Evolutionary conservation across 2,329 filamentous ascomycete species (phyloP), one percentile per base, ranked within the genome.

Genomic region (Talaromyces verruculosus): DNA sequence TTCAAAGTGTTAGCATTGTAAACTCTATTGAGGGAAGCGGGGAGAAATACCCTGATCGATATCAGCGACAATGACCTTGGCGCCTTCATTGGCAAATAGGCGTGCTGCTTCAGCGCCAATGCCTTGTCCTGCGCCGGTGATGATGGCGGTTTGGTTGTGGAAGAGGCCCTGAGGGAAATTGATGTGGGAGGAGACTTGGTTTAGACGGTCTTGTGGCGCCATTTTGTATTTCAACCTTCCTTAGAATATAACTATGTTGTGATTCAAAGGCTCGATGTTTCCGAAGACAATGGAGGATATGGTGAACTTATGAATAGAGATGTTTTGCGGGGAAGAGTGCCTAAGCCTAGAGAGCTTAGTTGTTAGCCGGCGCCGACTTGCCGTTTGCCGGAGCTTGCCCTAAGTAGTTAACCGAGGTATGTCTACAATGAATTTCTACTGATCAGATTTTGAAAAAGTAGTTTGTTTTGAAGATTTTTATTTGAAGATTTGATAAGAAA

Each of bases 81-180:
- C 92, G 28, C 93, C 93, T 78, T 97, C 92, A 67, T 93, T 94
- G 13, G 91, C 92, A 73, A 96, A 96, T 2, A 96, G 80, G 10
- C 88, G 84, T 7, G 92, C 92, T 37, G 89, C 85, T 80, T 96
- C 93, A 33, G 92, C 93, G 28, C 92, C 93, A 76, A 96, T 96
- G 67, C 93, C 93, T 77, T 96, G 92, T 8, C 91, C 92, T 19
- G 89, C 88, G 53, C 92, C 92, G 2, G 93, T 97, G 76, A 96
- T 90, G 77, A 97, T 96, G 73, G 92, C 92, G 17, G 90, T 87
- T 76, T 96, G 92, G 62, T 90, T 90, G 35, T 85, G 85, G 64
- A 96, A 86, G 77, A 96, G 83, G 66, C 92, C 92, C 74, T 87
- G 85, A 43, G 92, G 91, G 80, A 89, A 94, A 81, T 92, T 93